Base-by-base conservation (phyloP, 176 grass and related monocot species). In the Raddia guianensis region DNA sequence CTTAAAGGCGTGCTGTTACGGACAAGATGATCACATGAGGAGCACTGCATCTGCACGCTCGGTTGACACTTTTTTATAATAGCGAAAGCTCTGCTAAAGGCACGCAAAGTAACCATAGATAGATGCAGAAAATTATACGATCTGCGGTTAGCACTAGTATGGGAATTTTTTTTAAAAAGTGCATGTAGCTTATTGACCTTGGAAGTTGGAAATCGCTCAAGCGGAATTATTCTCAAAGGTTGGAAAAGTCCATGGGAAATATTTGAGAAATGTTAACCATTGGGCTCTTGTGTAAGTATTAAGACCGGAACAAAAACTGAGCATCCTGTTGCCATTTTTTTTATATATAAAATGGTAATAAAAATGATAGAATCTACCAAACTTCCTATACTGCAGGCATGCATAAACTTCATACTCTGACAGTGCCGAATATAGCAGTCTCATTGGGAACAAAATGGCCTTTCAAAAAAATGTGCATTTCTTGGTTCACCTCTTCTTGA, bases 401-500 rank as follows among this genome's bases (percentile, higher is more conserved):
- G 58, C 19, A 37, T 15, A 37, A 35, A 21, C 72, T 72, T 46
- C 61, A 42, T 27, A 19, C 69, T 16, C 55, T 42, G 15, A 18
- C 27, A 50, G 12, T 13, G 19, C 0, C 0, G 0, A 82, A 14
- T 9, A 16, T 46, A 56, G 11, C 2, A 65, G 60, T 74, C 44
- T 56, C 34, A 1, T 49, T 57, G 13, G 83, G 7, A 77, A 63
- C 14, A 44, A 73, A 72, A 21, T 8, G 7, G 35, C 53, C 50
- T 51, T 19, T 9, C 4, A 40, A 40, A 50, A 20, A 46, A 68
- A 18, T 16, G 8, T 5, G 19, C 58, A 65, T 32, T 35, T 70
- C 16, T 80, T 21, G 18, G 4, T 20, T 70, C 89, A 98, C 95
- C 88, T 92, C 75, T 77, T 90, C 91, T 98, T 98, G 63, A 94